Evolutionary conservation across 768 basidiomycete genomes (phyloP).

Genomic region (Tricholoma sp.): DNA sequence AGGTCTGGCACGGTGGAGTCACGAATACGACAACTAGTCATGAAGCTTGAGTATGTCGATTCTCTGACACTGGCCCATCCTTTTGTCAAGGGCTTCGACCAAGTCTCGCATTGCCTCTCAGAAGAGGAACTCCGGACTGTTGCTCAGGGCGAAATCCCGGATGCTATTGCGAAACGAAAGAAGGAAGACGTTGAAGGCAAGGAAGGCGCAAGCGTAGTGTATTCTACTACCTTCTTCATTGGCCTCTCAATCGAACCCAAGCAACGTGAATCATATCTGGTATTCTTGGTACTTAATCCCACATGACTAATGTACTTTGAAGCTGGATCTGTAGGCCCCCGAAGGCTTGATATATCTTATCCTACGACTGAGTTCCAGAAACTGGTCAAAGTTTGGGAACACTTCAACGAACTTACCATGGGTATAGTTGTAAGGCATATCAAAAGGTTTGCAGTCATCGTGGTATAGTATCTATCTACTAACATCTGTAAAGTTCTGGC

Average conservation of each 20-base stretch:
- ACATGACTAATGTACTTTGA: constrained; percentile 14
- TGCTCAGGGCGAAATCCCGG: constrained; percentile 82
- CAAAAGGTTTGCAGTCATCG: constrained; percentile 58
- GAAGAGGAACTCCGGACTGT: constrained; percentile 87
- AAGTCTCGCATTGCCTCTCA: constrained; percentile 74
- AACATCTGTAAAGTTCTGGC: constrained; percentile 42
- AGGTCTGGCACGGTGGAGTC: constrained; percentile 98
- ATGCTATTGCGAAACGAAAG: constrained; percentile 64
- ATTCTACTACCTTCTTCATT: constrained; percentile 98
- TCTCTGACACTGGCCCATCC: constrained; percentile 90
- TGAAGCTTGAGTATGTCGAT: constrained; percentile 97
- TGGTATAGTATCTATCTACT: constrained; percentile 3
- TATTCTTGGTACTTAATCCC: constrained; percentile 8
- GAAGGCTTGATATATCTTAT: constrained; percentile 93
- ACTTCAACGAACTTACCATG: constrained; percentile 89
- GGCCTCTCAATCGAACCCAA: constrained; percentile 90
- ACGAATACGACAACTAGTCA: constrained; percentile 89
- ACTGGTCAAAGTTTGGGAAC: constrained; percentile 93
- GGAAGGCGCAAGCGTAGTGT: constrained; percentile 73
- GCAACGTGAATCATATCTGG: constrained; percentile 55
- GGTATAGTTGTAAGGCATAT: constrained; percentile 92
- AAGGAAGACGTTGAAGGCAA: constrained; percentile 75
- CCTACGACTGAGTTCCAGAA: constrained; percentile 95
- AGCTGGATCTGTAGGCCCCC: constrained; percentile 75
- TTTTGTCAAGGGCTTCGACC: constrained; percentile 91